phyloP scores from a whole-genome alignment of 2,329 filamentous ascomycete genomes.

The Ophiostoma populinum region DNA sequence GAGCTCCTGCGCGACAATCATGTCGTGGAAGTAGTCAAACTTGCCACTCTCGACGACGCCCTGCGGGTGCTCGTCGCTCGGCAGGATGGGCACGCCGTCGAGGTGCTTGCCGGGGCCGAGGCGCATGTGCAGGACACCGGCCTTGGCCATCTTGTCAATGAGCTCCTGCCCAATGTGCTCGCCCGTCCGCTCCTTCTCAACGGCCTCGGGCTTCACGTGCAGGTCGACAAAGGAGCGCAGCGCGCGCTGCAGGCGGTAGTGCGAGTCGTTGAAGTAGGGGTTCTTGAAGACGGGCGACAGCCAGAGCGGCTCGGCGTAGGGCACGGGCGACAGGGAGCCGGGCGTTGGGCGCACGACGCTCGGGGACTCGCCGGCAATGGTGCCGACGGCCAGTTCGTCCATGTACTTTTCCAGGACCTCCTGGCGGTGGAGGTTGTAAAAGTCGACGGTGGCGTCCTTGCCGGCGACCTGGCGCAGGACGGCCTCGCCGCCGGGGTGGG shows the following conservation, averaged over 20 bases:
- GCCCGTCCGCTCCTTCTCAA: constrained; percentile 58
- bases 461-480: constrained; percentile 70
- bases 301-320: constrained; percentile 78
- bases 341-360: constrained; percentile 52
- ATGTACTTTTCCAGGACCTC: constrained; percentile 74
- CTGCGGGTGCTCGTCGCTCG: constrained; percentile 15
- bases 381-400: constrained; percentile 56
- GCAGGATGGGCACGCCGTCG: constrained; percentile 48
- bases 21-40: constrained; percentile 76
- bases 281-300: constrained; percentile 58
- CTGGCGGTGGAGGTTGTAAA: constrained; percentile 85
- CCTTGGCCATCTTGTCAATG: constrained; percentile 61
- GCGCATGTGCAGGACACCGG: constrained; percentile 63
- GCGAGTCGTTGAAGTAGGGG: constrained; percentile 58
- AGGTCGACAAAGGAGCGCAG: constrained; percentile 56
- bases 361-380: constrained; percentile 54
- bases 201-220: constrained; percentile 56
- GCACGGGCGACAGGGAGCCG: constrained; percentile 59
- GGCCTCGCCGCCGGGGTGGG: constrained; percentile 66
- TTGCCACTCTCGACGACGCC: constrained; percentile 60
- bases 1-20: constrained; percentile 60
- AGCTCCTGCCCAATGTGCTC: constrained; percentile 53
- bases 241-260: constrained; percentile 49
- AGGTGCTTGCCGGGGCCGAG: constrained; percentile 70
- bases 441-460: constrained; percentile 62